Evolutionary conservation across 2,329 filamentous ascomycete genomes (phyloP).

Genomic region (Alternaria sp.): DNA sequence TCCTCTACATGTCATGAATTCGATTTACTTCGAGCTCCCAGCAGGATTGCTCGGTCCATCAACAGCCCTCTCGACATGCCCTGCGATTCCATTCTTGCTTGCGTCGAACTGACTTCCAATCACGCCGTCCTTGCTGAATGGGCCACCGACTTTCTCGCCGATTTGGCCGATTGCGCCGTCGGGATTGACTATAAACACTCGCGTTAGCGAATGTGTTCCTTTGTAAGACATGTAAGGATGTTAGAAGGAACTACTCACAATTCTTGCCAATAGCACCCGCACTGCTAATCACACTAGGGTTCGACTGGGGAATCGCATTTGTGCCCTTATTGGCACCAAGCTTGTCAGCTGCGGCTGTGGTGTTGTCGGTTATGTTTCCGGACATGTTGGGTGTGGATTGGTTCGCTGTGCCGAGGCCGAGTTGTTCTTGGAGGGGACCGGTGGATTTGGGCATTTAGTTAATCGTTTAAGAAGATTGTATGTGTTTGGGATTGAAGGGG

Average conservation of each 20-base stretch:
- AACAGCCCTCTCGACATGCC: constrained; percentile 58
- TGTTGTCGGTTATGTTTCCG: constrained; percentile 27
- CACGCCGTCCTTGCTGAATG: constrained; percentile 55
- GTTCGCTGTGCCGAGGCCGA: constrained; percentile 19
- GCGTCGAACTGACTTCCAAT: constrained; percentile 64
- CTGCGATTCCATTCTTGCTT: constrained; percentile 59
- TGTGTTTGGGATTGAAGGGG: too few relatives aligned
- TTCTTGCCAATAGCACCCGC: constrained; percentile 60
- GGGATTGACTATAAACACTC: too few relatives aligned
- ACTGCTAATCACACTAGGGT: constrained; percentile 54
- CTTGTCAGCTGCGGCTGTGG: constrained; percentile 32
- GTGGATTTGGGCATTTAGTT: constrained; percentile 31
- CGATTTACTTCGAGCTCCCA: constrained; percentile 30
- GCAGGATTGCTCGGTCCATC: constrained; percentile 50
- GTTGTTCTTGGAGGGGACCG: constrained; percentile 27
- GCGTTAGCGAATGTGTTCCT: too few relatives aligned
- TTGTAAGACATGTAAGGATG: too few relatives aligned
- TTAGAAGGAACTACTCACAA: too few relatives aligned
- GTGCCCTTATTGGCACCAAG: constrained; percentile 38
- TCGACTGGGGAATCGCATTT: constrained; percentile 40
- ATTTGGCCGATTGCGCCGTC: constrained; percentile 59
- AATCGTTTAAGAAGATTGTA: too few relatives aligned
- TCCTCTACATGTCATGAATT: background rate
- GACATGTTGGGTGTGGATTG: constrained; percentile 12
- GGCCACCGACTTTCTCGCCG: constrained; percentile 57